Percentiles rank a stretch among this genome's conserved stretches.
Conservation (phyloP, 1,284 basidiomycete species). For the Fomitiporia mediterranea region DNA sequence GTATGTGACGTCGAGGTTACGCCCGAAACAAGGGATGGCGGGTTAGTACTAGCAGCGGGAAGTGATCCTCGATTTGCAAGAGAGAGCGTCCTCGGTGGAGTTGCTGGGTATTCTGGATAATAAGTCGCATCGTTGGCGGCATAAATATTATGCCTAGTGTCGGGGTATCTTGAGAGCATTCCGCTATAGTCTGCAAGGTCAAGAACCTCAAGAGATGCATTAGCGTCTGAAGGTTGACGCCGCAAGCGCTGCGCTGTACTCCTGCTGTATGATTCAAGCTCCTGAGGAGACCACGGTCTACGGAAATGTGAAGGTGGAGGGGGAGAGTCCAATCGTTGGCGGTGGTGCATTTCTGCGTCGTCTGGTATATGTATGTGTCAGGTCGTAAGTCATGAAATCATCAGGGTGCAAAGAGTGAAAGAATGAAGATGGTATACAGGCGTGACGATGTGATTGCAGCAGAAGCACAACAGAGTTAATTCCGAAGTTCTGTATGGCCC, state of each 20-base stretch:
- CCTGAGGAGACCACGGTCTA: constrained; percentile 55
- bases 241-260: constrained; percentile 30
- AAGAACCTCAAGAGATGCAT: constrained; percentile 60
- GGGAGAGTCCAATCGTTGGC: constrained; percentile 44
- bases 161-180: constrained; percentile 33
- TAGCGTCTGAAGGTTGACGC: constrained; percentile 54
- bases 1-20: constrained; percentile 38
- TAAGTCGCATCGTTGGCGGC: constrained; percentile 16
- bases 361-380: background rate
- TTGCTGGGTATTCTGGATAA: constrained; percentile 36
- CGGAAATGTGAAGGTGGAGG: constrained; percentile 46
- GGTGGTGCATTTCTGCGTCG: constrained; percentile 30
- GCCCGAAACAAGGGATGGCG: constrained; percentile 47
- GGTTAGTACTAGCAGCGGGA: constrained; percentile 25
- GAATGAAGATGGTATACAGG: background rate
- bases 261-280: constrained; percentile 31
- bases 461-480: background rate
- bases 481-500: background rate
- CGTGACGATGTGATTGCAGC: background rate
- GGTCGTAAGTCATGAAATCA: constrained; percentile 15
- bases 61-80: constrained; percentile 36
- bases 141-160: background rate
- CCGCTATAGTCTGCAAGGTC: constrained; percentile 64
- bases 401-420: background rate
- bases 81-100: constrained; percentile 35